These are phyloP conservation scores for Podospora anserina DNA, from an alignment of 495 filamentous ascomycete genomes.

Conservation along the genomic window DNA sequence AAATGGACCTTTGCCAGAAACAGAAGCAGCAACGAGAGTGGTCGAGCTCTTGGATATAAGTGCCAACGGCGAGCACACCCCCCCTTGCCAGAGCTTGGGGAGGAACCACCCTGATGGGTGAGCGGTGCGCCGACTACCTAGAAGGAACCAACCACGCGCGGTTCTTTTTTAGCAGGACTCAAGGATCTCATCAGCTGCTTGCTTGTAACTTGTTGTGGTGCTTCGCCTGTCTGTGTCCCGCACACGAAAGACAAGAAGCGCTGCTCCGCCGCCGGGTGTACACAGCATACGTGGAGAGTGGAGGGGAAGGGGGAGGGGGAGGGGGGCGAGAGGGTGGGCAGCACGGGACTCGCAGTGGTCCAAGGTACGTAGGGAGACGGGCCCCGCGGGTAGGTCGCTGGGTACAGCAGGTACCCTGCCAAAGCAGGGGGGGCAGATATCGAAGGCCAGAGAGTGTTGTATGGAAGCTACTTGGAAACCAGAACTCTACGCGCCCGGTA, in stretches of 20 bases:
- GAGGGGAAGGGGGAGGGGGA: not conserved
- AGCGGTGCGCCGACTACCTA: not conserved
- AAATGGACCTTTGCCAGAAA: not conserved
- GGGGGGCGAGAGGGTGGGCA: not conserved
- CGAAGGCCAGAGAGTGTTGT: not conserved
- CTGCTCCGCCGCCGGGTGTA: slow-evolving; percentile 1
- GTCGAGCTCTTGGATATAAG: slow-evolving; percentile 18
- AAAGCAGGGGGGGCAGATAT: not conserved
- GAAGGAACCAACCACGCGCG: slow-evolving; percentile 9
- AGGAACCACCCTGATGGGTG: slow-evolving; percentile 3
- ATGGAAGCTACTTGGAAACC: not conserved
- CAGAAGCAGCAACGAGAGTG: slow-evolving; percentile 4
- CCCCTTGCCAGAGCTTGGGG: not conserved
- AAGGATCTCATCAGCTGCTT: slow-evolving; percentile 14
- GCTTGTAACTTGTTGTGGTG: slow-evolving; percentile 1
- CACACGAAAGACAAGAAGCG: not conserved
- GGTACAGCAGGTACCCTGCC: not conserved
- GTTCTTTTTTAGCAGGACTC: slow-evolving; percentile 9
- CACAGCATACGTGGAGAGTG: slow-evolving; percentile 7
- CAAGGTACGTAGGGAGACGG: not conserved
- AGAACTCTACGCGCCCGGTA: not conserved
- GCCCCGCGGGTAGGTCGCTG: not conserved
- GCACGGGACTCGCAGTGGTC: not conserved
- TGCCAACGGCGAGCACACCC: not conserved
- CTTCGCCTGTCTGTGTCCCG: slow-evolving; percentile 14